Base-by-base conservation (phyloP, 106 monocot genomes). In the Dactylorhiza incarnata region DNA sequence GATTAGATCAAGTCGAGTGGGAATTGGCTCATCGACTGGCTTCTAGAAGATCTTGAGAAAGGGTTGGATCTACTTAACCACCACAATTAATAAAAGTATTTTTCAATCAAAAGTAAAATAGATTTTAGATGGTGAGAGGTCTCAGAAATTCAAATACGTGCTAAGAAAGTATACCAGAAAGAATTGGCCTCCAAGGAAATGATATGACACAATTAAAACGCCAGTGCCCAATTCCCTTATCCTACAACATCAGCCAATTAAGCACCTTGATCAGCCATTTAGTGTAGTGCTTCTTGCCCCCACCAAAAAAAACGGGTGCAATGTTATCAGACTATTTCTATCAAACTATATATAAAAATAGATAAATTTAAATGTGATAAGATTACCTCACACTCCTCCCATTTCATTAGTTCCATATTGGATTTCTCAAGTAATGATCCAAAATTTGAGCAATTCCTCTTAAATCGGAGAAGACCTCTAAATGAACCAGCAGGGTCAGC, bases 111-210 rank as follows among this genome's bases (percentile, higher is more conserved):
- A 8, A 17, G 69, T 16, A 15, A 23, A 46, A 17, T 16, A 0
- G 45, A 14, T 13, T 17, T 14, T 45, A 16, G 69, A 69, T 17
- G 14, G 16, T 45, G 17, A 69, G 15, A 45, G 5, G 43, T 46
- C 45, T 43, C 2, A 45, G 45, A 45, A 69, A 17, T 3, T n/a
- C 45, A 45, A n/a, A 5, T 69, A 69, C 17, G 7, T 46, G 45
- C 17, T 17, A 17, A 29, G 29, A 66, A 66, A 51, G 43, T 11
- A 52, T 86, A 93, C 95, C 93, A 77, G 94, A 99, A 82, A 99
- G 94, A 76, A 99, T 99, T 37, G 97, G 97, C 59, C 91, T 89
- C 97, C 97, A 99, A 16, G 97, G 97, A 78, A 99, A 99, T 53
- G 86, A 83, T 94, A 99, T 94, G 70, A 97, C 76, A 77, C 91